Conservation (phyloP, 768 basidiomycete species). For the Auricularia auricula-judae region DNA sequence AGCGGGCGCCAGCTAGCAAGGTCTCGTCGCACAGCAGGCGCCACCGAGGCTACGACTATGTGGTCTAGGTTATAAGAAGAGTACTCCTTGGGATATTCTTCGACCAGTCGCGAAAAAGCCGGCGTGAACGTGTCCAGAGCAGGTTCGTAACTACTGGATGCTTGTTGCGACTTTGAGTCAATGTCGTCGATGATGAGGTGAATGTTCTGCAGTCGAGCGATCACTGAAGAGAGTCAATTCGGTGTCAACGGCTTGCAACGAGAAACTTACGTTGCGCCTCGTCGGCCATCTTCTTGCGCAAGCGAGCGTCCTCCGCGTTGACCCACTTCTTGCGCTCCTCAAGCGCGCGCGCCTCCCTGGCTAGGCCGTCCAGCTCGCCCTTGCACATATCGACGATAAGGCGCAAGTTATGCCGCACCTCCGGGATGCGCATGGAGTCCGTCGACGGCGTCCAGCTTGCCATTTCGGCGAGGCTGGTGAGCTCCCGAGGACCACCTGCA, state of each 20-base stretch:
- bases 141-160: slow-evolving; percentile 49
- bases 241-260: background rate
- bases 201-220: slow-evolving; percentile 65
- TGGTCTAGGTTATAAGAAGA: slow-evolving; percentile 76
- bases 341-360: slow-evolving; percentile 77
- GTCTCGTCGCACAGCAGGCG: slow-evolving; percentile 67
- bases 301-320: slow-evolving; percentile 52
- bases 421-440: slow-evolving; percentile 84
- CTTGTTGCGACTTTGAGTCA: slow-evolving; percentile 48
- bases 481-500: slow-evolving; percentile 86
- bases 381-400: slow-evolving; percentile 78
- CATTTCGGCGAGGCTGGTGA: slow-evolving; percentile 73
- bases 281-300: slow-evolving; percentile 58
- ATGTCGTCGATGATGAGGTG: slow-evolving; percentile 69
- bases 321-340: slow-evolving; percentile 71
- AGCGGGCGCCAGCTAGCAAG: slow-evolving; percentile 77
- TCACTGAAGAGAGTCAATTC: slow-evolving; percentile 37
- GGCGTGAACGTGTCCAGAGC: slow-evolving; percentile 66
- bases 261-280: slow-evolving; percentile 61
- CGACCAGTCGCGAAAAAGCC: slow-evolving; percentile 59
- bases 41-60: slow-evolving; percentile 84
- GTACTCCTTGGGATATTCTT: slow-evolving; percentile 63
- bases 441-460: slow-evolving; percentile 79
- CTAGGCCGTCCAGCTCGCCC: slow-evolving; percentile 76
- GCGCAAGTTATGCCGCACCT: slow-evolving; percentile 91